phyloP scores from a whole-genome alignment of 148 eudicot species.

The Tetragonia tetragonoides region DNA sequence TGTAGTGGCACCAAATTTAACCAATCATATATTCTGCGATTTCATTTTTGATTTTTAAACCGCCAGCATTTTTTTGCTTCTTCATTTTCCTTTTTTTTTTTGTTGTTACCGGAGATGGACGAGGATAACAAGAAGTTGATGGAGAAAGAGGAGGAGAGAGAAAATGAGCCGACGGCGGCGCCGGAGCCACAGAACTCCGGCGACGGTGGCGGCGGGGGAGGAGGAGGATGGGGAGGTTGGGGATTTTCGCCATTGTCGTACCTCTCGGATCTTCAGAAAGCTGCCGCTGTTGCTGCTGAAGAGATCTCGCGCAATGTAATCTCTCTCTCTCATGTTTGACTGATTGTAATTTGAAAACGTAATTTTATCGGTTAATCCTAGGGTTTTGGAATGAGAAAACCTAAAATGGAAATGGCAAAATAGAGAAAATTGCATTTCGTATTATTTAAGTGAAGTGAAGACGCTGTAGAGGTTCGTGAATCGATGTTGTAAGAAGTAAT shows the following conservation, averaged over 20 bases:
- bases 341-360: not conserved
- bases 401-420: not conserved
- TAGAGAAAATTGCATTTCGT: no score
- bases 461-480: not conserved
- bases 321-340: not conserved
- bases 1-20: no score
- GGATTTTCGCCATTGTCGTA: slow-evolving; percentile 79
- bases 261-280: slow-evolving; percentile 90
- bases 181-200: slow-evolving; percentile 7
- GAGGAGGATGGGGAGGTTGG: slow-evolving; percentile 94
- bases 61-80: not conserved
- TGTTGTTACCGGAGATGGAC: slow-evolving; percentile 22
- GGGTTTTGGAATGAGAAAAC: not conserved
- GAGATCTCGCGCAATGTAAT: slow-evolving; percentile 98
- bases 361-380: not conserved
- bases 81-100: not conserved
- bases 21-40: no score
- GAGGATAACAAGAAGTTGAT: slow-evolving; percentile 18
- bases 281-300: slow-evolving; percentile 71
- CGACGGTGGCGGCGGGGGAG: slow-evolving; percentile 31
- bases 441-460: not conserved
- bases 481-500: not conserved
- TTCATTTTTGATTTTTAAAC: no score
- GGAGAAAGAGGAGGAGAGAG: slow-evolving; percentile 27
- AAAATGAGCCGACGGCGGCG: slow-evolving; percentile 15